Conservation (phyloP, 23 red algal genomes). For the Cyanidiococcus yangmingshanensis region DNA sequence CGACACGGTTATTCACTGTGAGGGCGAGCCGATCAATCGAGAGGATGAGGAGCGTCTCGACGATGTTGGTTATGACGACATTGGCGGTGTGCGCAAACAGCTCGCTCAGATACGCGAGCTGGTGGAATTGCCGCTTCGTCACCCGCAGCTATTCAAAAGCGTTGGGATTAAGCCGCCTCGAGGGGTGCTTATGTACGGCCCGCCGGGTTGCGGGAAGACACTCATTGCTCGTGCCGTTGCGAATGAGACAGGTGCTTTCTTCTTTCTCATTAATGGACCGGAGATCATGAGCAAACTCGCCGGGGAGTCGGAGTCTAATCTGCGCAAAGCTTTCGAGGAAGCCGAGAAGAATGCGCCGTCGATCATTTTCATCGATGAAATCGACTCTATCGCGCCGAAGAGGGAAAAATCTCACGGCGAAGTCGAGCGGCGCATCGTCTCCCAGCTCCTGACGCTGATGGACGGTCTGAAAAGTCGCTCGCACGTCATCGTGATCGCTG, state of each 20-base stretch:
- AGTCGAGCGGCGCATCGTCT: slow-evolving; percentile 97
- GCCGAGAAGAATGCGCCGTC: slow-evolving; percentile 99
- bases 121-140: slow-evolving; percentile 95
- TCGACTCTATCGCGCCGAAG: slow-evolving; percentile 99
- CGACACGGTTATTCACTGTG: slow-evolving; percentile 98
- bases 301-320: slow-evolving; percentile 88
- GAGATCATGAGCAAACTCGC: slow-evolving; percentile 99
- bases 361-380: slow-evolving; percentile 99
- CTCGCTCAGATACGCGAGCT: slow-evolving; percentile 98
- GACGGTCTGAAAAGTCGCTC: slow-evolving; percentile 90
- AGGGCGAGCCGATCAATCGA: slow-evolving; percentile 90
- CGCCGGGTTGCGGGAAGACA: slow-evolving; percentile 93
- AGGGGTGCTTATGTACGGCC: slow-evolving; percentile 95
- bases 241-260: slow-evolving; percentile 99
- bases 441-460: slow-evolving; percentile 98
- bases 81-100: slow-evolving; percentile 95
- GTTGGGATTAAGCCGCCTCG: slow-evolving; percentile 96
- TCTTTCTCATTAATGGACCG: slow-evolving; percentile 98
- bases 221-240: slow-evolving; percentile 97
- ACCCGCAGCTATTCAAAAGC: slow-evolving; percentile 95
- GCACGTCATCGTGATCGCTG: slow-evolving; percentile 97
- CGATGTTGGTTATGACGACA: slow-evolving; percentile 99
- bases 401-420: slow-evolving; percentile 99
- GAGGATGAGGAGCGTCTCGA: slow-evolving; percentile 97
- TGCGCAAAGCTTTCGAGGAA: slow-evolving; percentile 98